A percentile compares a stretch with the other conserved stretches of the same genome.
Conservation (phyloP, 371 early-diverging fungal species). For the Coemansia sp. region DNA sequence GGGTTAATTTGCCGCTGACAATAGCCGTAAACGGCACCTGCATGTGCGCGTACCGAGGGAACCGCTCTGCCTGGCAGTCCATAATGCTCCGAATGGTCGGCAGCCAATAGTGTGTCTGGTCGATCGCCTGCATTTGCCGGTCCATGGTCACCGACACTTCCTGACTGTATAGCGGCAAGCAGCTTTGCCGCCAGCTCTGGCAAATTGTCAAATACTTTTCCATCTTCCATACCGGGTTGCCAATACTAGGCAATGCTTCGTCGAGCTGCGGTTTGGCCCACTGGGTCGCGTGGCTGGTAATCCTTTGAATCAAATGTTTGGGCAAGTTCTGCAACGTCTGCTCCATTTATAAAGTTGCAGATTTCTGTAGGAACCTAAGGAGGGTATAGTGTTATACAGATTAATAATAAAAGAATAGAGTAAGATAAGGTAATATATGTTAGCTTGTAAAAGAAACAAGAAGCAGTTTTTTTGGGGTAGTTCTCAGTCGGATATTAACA, state of each 20-base stretch:
- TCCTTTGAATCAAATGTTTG: conserved; percentile 14
- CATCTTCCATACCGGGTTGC: conserved; percentile 27
- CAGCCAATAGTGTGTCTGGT: conserved; percentile 18
- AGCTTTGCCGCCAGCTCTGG: conserved; percentile 21
- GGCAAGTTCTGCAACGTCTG: conserved; percentile 15
- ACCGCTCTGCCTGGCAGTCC: conserved; percentile 2
- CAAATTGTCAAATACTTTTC: conserved; percentile 16
- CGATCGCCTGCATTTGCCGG: neutral
- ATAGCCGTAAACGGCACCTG: conserved; percentile 9
- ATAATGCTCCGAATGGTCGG: neutral
- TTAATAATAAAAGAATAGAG: neutral
- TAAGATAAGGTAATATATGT: neutral
- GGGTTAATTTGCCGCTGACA: conserved; percentile 2
- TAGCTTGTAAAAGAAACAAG: too few species aligned
- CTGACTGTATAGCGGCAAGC: conserved; percentile 17
- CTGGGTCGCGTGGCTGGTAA: conserved; percentile 13
- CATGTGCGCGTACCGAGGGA: conserved; percentile 11
- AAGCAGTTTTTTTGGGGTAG: too few species aligned
- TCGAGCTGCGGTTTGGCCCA: conserved; percentile 7
- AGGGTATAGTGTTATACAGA: too few species aligned
- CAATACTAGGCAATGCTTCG: conserved; percentile 3
- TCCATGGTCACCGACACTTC: conserved; percentile 12
- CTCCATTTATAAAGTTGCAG: neutral
- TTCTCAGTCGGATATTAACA: too few species aligned
- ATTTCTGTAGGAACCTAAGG: neutral